Conservation (phyloP, 495 filamentous ascomycete species). For the Sordaria brevicollis region DNA sequence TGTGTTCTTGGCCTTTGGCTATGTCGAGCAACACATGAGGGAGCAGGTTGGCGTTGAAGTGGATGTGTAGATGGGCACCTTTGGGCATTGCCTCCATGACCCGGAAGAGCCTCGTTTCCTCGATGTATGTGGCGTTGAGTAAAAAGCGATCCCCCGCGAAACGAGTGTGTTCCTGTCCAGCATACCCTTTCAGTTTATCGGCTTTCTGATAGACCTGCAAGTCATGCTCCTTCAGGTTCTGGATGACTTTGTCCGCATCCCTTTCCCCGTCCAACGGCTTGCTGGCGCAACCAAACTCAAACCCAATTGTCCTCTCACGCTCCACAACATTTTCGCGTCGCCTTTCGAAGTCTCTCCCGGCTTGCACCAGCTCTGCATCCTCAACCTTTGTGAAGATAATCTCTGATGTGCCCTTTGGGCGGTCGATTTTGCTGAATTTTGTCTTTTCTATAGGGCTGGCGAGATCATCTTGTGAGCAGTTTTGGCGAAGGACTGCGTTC, state of each 20-base stretch:
- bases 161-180: conserved; percentile 20
- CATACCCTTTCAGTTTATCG: conserved; percentile 10
- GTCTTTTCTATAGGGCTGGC: background rate
- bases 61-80: conserved; percentile 45
- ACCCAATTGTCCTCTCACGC: background rate
- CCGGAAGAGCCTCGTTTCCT: conserved; percentile 31
- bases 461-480: background rate
- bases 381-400: no score
- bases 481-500: no score
- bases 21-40: conserved; percentile 38
- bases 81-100: conserved; percentile 39
- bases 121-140: conserved; percentile 35
- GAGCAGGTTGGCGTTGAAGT: conserved; percentile 46
- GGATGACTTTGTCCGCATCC: conserved; percentile 23
- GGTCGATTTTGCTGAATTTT: background rate
- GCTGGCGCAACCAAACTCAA: conserved; percentile 3
- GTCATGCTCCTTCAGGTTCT: conserved; percentile 21
- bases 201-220: conserved; percentile 12
- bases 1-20: conserved; percentile 37
- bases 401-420: background rate
- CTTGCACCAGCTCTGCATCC: no score
- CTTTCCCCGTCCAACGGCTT: background rate
- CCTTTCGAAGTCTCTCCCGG: background rate
- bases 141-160: conserved; percentile 38
- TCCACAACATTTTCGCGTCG: conserved; percentile 2